phyloP scores from a whole-genome alignment of 306 rosid species.

The Sindora glabra region DNA sequence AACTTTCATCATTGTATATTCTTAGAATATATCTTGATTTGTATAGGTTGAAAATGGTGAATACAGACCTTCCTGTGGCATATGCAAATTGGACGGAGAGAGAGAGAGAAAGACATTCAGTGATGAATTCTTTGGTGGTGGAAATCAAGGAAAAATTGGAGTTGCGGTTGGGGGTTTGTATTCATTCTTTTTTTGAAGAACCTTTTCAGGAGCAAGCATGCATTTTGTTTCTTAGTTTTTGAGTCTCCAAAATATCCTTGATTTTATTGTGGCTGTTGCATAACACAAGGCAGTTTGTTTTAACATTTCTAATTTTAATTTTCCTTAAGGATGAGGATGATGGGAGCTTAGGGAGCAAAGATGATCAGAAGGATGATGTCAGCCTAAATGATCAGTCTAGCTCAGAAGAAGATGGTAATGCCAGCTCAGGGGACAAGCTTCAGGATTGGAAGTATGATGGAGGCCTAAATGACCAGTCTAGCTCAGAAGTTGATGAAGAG shows the following conservation, averaged over 20 bases:
- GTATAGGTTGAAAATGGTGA: conserved; percentile 70
- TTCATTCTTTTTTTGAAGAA: conserved; percentile 20
- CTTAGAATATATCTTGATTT: conserved; percentile 18
- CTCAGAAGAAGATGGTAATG: conserved; percentile 33
- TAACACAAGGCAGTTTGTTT: conserved; percentile 7
- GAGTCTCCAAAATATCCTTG: conserved; percentile 7
- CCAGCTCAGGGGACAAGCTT: too few relatives aligned
- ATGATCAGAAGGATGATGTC: too few relatives aligned
- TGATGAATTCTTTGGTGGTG: conserved; percentile 42
- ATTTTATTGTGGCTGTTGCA: background rate
- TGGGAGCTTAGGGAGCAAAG: too few relatives aligned
- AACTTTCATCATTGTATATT: background rate
- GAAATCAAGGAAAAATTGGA: conserved; percentile 47
- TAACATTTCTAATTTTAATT: conserved; percentile 27
- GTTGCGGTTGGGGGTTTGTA: conserved; percentile 43
- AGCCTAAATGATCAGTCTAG: too few relatives aligned
- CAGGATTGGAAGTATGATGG: too few relatives aligned
- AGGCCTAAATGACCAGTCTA: too few relatives aligned
- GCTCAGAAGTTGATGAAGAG: too few relatives aligned
- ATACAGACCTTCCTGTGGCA: conserved; percentile 62
- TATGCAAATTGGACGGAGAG: conserved; percentile 51
- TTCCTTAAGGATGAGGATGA: conserved; percentile 33
- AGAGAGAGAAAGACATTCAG: conserved; percentile 32
- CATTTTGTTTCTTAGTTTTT: conserved; percentile 11
- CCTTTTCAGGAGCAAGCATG: background rate